A percentile compares a stretch with the other conserved stretches of the same genome.
Conservation (phyloP, 495 filamentous ascomycete species). For the Aspergillus heteromorphus region DNA sequence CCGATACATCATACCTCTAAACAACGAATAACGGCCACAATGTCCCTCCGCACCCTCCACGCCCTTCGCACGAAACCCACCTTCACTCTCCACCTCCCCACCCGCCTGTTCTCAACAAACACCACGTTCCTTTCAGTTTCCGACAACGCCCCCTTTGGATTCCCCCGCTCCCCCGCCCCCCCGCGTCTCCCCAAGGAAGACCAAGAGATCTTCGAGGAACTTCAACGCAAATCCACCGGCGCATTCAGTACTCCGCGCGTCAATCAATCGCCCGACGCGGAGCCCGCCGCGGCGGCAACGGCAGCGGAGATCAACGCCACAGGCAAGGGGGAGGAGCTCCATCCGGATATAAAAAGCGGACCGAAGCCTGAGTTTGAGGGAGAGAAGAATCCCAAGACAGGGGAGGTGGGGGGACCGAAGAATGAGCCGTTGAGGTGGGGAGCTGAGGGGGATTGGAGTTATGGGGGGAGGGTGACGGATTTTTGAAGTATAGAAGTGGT, state of each 20-base stretch:
- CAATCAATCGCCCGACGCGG: conserved; percentile 40
- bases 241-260: conserved; percentile 64
- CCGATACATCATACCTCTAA: not conserved
- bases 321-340: conserved; percentile 55
- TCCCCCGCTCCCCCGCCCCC: conserved; percentile 59
- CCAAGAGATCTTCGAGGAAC: conserved; percentile 86
- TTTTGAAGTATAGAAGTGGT: no score
- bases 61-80: not conserved
- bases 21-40: not conserved
- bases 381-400: conserved; percentile 87
- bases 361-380: conserved; percentile 91
- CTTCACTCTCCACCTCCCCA: not conserved
- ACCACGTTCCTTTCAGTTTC: not conserved
- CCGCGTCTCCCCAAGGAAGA: conserved; percentile 81
- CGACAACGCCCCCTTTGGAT: conserved; percentile 33
- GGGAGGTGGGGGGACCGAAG: conserved; percentile 95
- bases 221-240: conserved; percentile 67
- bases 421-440: conserved; percentile 95
- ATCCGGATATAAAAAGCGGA: conserved; percentile 66
- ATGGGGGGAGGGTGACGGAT: conserved; percentile 91
- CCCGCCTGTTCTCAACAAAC: not conserved
- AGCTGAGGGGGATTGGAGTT: conserved; percentile 79
- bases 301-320: conserved; percentile 41
- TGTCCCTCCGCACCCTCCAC: not conserved
- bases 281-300: no score